Evolutionary conservation across 345 rosid genomes (phyloP), one percentile per base, ranked within the genome.

Genomic region (Gossypium arboreum): DNA sequence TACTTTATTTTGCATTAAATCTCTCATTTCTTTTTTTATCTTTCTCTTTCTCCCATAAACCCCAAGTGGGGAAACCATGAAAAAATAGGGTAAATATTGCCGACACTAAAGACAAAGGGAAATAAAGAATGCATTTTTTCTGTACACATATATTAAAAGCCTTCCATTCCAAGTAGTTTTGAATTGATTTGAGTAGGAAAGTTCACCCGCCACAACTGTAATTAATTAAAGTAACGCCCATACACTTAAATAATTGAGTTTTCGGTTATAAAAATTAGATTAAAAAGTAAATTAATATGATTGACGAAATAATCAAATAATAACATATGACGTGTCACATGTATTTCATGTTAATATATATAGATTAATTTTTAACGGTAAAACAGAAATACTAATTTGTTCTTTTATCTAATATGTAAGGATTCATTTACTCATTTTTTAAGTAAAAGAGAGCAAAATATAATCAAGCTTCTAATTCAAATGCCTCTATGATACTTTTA

Each of bases 111-210:
- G 52, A 27, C 69, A 10, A 22, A 22, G 64, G 70, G 20, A 62
- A 67, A 70, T 61, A 17, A 27, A 15, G 60, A 12, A 57, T 17
- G 61, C 66, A 66, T 41, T 52, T 17, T 25, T 27, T 51, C 15
- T 13, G 82, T 48, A 78, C 81, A 76, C 17, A 39, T 27, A 41
- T 39, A 41, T 39, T 61, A 45, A 45, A 70, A 51, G n/a, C 7
- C 24, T 41, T 71, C 20, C 12, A 24, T 9, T 7, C 24, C 45
- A 2, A 54, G 20, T 55, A 58, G 3, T 54, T 66, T 41, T 12
- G 17, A 64, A 24, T 68, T 47, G 3, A 50, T 45, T 47, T 9
- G 45, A 70, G 73, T 70, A 70, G 73, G 59, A 70, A 52, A 52
- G 16, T 29, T 29, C 59, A 70, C 58, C 57, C 29, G 29, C 45